phyloP scores from a whole-genome alignment of 345 rosid genomes.

The Erucastrum elatum region DNA sequence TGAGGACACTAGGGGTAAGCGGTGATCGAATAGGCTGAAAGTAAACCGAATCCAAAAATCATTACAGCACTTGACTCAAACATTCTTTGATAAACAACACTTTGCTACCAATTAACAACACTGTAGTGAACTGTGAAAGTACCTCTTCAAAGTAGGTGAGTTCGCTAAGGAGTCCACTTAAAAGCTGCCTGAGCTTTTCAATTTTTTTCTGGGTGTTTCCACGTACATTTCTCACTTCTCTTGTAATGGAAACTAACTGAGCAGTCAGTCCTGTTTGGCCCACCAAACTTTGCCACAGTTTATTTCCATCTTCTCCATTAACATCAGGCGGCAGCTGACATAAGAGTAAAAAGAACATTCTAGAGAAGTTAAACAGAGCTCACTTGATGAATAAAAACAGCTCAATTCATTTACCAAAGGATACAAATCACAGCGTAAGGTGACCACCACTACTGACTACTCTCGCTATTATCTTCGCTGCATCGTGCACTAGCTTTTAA shows the following conservation, averaged over 20 bases:
- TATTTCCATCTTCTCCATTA: slow-evolving; percentile 72
- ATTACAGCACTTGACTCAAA: slow-evolving; percentile 20
- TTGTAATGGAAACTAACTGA: slow-evolving; percentile 82
- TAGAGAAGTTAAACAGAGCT: slow-evolving; percentile 20
- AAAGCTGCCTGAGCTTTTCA: slow-evolving; percentile 97
- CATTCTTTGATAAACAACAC: slow-evolving; percentile 10
- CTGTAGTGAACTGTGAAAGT: slow-evolving; percentile 34
- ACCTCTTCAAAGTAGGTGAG: slow-evolving; percentile 98
- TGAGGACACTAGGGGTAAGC: slow-evolving; percentile 72
- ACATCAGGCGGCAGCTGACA: slow-evolving; percentile 62
- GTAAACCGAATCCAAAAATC: slow-evolving; percentile 23
- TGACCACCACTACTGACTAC: slow-evolving; percentile 11
- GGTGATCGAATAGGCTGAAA: slow-evolving; percentile 92
- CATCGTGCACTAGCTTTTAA: slow-evolving; percentile 4
- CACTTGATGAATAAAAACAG: neutral
- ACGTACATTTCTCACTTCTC: slow-evolving; percentile 92
- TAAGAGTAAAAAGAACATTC: slow-evolving; percentile 25
- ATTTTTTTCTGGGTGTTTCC: slow-evolving; percentile 98
- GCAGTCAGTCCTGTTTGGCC: slow-evolving; percentile 96
- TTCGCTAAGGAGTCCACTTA: slow-evolving; percentile 92
- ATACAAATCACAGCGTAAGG: neutral
- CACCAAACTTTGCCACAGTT: slow-evolving; percentile 90
- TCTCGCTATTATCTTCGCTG: slow-evolving; percentile 15
- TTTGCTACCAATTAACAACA: slow-evolving; percentile 18
- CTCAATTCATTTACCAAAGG: slow-evolving; percentile 2